phyloP scores from a whole-genome alignment of 129 eudicot species.

The Scalesia atractyloides region DNA sequence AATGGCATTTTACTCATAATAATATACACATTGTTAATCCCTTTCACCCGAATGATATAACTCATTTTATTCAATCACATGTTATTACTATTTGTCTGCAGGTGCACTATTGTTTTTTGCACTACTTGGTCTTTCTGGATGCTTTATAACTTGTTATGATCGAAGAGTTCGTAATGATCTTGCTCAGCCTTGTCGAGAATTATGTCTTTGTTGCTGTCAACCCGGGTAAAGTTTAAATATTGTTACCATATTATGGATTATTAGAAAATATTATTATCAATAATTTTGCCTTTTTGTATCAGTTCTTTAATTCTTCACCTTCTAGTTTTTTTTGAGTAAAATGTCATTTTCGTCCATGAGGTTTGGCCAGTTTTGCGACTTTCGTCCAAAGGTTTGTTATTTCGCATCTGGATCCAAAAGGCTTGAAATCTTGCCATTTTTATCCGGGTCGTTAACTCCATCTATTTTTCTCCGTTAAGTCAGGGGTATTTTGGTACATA shows the following conservation, averaged over 20 bases:
- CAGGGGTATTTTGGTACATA: too few relatives aligned
- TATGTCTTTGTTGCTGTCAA: slow-evolving; percentile 97
- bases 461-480: too few relatives aligned
- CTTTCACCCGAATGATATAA: slow-evolving; percentile 4
- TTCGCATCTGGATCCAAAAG: too few relatives aligned
- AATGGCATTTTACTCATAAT: not conserved
- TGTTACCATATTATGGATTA: not conserved
- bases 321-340: not conserved
- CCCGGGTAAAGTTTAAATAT: slow-evolving; percentile 62
- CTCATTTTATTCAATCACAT: not conserved
- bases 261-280: not conserved
- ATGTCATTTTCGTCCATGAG: too few relatives aligned
- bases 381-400: too few relatives aligned
- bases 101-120: slow-evolving; percentile 95
- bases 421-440: too few relatives aligned
- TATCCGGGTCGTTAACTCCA: too few relatives aligned
- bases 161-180: slow-evolving; percentile 95
- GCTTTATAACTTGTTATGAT: slow-evolving; percentile 95
- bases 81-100: slow-evolving; percentile 39
- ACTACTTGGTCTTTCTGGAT: slow-evolving; percentile 87
- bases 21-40: slow-evolving; percentile 9
- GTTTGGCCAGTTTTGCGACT: too few relatives aligned
- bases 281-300: not conserved
- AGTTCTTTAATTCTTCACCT: not conserved
- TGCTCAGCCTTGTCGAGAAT: slow-evolving; percentile 96